A percentile compares a stretch with the other conserved stretches of the same genome.
Conservation (phyloP, 345 rosid genomes). For the Populus alba region DNA sequence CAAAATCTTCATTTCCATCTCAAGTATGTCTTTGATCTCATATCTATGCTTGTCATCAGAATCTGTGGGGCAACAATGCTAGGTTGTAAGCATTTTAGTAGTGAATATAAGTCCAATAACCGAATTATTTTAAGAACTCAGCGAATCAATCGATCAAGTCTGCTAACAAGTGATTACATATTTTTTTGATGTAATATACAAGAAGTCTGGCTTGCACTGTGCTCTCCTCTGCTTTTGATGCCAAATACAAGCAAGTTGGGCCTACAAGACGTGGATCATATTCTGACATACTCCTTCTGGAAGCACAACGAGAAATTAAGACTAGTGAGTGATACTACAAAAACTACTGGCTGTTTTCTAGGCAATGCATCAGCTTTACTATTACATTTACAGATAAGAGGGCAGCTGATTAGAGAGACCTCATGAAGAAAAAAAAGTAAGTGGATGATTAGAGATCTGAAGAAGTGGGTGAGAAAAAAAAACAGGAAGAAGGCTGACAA, state of each 20-base stretch:
- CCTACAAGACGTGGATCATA: conserved; percentile 94
- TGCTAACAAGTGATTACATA: conserved; percentile 46
- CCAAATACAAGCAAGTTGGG: conserved; percentile 93
- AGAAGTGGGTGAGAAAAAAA: background rate
- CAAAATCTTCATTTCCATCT: conserved; percentile 97
- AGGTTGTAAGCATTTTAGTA: conserved; percentile 22
- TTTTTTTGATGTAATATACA: conserved; percentile 62
- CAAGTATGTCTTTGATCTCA: conserved; percentile 88
- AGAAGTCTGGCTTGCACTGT: conserved; percentile 80
- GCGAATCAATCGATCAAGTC: conserved; percentile 4
- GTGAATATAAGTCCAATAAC: conserved; percentile 6
- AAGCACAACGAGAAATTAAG: conserved; percentile 17
- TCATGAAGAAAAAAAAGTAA: background rate
- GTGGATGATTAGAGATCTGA: background rate
- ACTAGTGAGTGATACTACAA: conserved; percentile 6
- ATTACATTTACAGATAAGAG: background rate
- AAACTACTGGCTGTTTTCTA: background rate
- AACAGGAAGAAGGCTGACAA: background rate
- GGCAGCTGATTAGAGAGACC: background rate
- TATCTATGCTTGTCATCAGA: conserved; percentile 72
- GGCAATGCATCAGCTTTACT: background rate
- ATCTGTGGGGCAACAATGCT: conserved; percentile 43
- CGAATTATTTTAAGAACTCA: background rate
- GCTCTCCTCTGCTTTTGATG: conserved; percentile 98
- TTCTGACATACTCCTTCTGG: conserved; percentile 84